Evolutionary conservation across 192 early-diverging fungal genomes (phyloP).

Genomic region (Phycomyces nitens): DNA sequence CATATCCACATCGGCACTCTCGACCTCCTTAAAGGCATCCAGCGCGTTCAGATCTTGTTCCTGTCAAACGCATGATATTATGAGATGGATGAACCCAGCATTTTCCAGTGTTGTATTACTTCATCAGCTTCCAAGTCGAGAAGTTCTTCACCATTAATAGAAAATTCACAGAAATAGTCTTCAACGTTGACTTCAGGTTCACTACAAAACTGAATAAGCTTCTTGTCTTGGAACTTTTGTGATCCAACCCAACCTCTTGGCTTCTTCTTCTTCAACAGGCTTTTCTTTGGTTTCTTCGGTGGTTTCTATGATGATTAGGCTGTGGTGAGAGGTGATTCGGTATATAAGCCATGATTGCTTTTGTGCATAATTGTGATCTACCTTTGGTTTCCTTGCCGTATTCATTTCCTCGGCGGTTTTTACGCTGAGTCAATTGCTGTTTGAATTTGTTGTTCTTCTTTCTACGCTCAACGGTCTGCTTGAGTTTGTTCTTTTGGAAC

Average conservation of each 20-base stretch:
- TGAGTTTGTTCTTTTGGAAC: slow-evolving; percentile 37
- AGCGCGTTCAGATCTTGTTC: slow-evolving; percentile 19
- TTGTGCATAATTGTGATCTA: neutral
- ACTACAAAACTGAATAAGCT: neutral
- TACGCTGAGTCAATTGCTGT: slow-evolving; percentile 16
- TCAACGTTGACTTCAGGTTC: slow-evolving; percentile 7
- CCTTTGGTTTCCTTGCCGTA: slow-evolving; percentile 1
- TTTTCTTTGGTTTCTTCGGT: neutral
- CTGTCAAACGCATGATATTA: neutral
- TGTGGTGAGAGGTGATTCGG: no score
- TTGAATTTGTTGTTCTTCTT: slow-evolving; percentile 30
- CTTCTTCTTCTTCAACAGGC: neutral
- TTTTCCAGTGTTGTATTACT: slow-evolving; percentile 8
- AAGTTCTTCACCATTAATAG: slow-evolving; percentile 18
- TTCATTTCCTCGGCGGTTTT: slow-evolving; percentile 14
- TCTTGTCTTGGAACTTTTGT: neutral
- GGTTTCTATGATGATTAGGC: neutral
- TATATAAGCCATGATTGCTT: neutral
- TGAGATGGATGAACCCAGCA: no score
- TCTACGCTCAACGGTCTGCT: slow-evolving; percentile 32
- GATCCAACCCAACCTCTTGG: neutral
- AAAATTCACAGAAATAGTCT: slow-evolving; percentile 21
- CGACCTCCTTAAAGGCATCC: slow-evolving; percentile 27
- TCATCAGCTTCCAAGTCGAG: slow-evolving; percentile 38
- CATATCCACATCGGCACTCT: slow-evolving; percentile 21